Base-by-base conservation (phyloP, 2,329 filamentous ascomycete species). In the Penicillium brasilianum region DNA sequence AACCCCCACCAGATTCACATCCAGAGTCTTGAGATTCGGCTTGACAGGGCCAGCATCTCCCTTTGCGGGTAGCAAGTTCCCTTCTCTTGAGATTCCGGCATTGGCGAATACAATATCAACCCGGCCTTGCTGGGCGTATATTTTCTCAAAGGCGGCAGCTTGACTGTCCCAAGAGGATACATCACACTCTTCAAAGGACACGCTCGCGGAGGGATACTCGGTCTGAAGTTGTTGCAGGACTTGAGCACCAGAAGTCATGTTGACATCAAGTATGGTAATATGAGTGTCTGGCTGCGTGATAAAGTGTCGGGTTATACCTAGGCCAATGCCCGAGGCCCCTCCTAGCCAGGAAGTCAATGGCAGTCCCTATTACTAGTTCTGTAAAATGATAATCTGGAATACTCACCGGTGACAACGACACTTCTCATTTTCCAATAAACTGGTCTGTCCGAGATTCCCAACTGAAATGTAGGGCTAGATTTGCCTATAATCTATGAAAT, bases 81-180 rank as follows among this genome's bases (percentile, higher is more conserved):
- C 80, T 55, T 76, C 73, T 67, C 81, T 80, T 0, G 80, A 79
- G 36, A 84, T 77, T 1, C 82, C 82, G 0, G 82, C 82, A 64
- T 84, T 84, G 28, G 82, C 82, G 68, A 83, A 78, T 7, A 83
- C 81, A 3, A 83, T 64, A 59, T 84, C 81, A 18, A 84, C 66
- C 13, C 71, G 69, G 1, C 79, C 78, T 18, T 72, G 69, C 14
- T 72, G 60, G 4, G 64, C 61, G 53, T 73, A 70, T 1, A 76
- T 67, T 25, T 73, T 69, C 57, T 71, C 67, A 52, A 80, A 81
- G 0, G 71, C 77, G 0, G 67, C 61, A 0, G 73, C 74, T 49
- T 78, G 75, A 43, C 71, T 72, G 25, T 76, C 71, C 75, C 75
- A 77, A 2, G 70, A 72, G 8, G 75, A 74, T 7, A 76, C 71